phyloP scores from a whole-genome alignment of 2,329 filamentous ascomycete species.

The Pestalotiopsis sp. region DNA sequence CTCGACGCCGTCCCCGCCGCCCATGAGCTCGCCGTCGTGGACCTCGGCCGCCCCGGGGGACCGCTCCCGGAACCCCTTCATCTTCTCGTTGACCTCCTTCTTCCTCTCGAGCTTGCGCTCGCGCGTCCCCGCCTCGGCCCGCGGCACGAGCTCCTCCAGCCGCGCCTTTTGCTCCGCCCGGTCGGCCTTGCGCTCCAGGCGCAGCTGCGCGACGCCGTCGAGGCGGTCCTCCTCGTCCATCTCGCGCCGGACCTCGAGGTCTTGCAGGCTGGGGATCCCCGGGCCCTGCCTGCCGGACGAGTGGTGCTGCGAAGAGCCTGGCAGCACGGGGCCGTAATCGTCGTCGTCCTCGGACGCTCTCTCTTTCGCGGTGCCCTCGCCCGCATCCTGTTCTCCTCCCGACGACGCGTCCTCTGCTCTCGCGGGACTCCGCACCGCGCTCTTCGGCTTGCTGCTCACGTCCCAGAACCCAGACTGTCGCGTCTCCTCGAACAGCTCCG shows the following conservation, averaged over 20 bases:
- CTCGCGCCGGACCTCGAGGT: constrained; percentile 67
- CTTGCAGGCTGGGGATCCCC: constrained; percentile 71
- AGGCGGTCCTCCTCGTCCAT: constrained; percentile 51
- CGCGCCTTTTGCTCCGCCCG: constrained; percentile 69
- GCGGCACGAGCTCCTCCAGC: constrained; percentile 80
- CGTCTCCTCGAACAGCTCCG: constrained; percentile 59
- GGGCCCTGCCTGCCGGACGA: constrained; percentile 45
- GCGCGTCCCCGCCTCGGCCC: constrained; percentile 79
- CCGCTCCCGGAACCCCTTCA: constrained; percentile 72
- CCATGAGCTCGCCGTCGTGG: constrained; percentile 77
- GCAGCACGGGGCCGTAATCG: constrained; percentile 53
- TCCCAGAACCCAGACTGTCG: constrained; percentile 5
- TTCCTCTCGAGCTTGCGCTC: constrained; percentile 89
- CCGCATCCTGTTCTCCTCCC: background rate
- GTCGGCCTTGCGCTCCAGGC: constrained; percentile 64
- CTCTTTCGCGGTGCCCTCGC: background rate
- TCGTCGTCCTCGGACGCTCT: constrained; percentile 37
- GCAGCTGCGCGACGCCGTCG: constrained; percentile 53
- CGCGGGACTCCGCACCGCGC: background rate
- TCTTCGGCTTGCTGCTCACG: background rate
- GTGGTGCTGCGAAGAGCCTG: constrained; percentile 23
- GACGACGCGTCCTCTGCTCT: background rate
- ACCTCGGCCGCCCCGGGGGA: constrained; percentile 64
- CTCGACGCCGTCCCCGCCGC: constrained; percentile 62
- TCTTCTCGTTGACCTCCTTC: constrained; percentile 69